Conservation (phyloP, 1,284 basidiomycete genomes). For the Moniliella sp. region DNA sequence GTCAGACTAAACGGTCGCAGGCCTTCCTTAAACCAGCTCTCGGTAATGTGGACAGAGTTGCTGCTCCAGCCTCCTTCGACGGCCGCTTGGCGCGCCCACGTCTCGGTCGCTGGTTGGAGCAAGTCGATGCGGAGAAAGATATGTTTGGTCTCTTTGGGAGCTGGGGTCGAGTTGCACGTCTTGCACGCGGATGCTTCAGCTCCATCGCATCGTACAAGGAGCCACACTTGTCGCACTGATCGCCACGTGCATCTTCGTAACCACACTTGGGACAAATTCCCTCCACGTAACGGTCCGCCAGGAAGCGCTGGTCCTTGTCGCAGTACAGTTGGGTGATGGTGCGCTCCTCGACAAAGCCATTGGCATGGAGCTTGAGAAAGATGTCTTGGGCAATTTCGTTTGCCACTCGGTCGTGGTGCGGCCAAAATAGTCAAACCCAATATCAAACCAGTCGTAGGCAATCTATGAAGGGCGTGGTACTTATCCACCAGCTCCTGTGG, state of each 20-base stretch:
- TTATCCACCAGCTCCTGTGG: constrained; percentile 78
- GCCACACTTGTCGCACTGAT: constrained; percentile 88
- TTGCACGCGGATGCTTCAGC: constrained; percentile 82
- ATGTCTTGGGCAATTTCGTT: constrained; percentile 39
- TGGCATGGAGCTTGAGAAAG: constrained; percentile 27
- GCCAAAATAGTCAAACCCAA: constrained; percentile 86
- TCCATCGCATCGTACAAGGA: constrained; percentile 73
- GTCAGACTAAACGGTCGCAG: constrained; percentile 75
- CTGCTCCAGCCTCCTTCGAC: constrained; percentile 69
- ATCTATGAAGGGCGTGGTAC: constrained; percentile 72
- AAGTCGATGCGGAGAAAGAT: constrained; percentile 74
- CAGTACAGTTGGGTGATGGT: constrained; percentile 30
- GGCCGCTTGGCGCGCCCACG: constrained; percentile 64
- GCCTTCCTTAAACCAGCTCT: constrained; percentile 68
- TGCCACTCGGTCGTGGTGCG: constrained; percentile 76
- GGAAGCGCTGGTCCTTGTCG: constrained; percentile 20
- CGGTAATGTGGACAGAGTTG: constrained; percentile 77
- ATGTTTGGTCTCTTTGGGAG: constrained; percentile 48
- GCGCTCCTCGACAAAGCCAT: constrained; percentile 27
- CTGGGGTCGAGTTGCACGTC: constrained; percentile 54
- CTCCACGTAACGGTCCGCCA: constrained; percentile 32
- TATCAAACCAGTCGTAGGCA: constrained; percentile 83
- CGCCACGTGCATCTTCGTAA: constrained; percentile 63
- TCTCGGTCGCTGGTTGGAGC: constrained; percentile 62
- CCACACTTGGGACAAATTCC: constrained; percentile 27